These are phyloP conservation scores for Blastocystis sp. DNA, from an alignment of 352 stramenopile species.

Conservation along the genomic window DNA sequence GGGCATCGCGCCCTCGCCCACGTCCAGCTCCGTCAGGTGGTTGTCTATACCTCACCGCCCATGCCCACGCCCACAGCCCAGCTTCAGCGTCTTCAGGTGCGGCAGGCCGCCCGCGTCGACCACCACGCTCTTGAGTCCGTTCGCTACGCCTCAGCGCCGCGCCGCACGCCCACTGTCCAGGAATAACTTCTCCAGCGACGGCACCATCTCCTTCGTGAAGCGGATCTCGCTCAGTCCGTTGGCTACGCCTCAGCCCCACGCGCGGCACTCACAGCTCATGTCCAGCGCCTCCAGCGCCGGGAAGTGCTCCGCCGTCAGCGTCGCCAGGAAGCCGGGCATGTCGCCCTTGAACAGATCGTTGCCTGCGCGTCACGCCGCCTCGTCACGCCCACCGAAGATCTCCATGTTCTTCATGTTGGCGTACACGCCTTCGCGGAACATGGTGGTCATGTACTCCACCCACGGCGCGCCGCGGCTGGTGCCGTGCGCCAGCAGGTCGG, in stretches of 20 bases:
- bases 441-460: conserved; percentile 42
- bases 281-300: conserved; percentile 37
- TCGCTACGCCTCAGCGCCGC: background rate
- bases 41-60: conserved; percentile 1
- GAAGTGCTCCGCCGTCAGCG: conserved; percentile 39
- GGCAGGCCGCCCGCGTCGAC: conserved; percentile 16
- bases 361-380: background rate
- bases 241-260: background rate
- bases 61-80: background rate
- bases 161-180: conserved; percentile 4
- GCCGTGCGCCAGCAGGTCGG: conserved; percentile 29
- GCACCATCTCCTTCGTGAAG: background rate
- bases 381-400: conserved; percentile 22
- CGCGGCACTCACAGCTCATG: conserved; percentile 23
- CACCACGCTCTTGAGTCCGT: conserved; percentile 7
- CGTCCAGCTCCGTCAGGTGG: conserved; percentile 4
- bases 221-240: conserved; percentile 3
- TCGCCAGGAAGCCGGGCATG: background rate
- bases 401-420: conserved; percentile 31
- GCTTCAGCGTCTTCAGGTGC: conserved; percentile 18
- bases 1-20: background rate
- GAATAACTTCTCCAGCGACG: conserved; percentile 30
- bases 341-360: conserved; percentile 50
- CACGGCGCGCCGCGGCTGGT: conserved; percentile 16
- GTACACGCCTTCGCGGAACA: conserved; percentile 1